phyloP scores from a whole-genome alignment of 768 basidiomycete genomes.

The Amylocystis lapponica region DNA sequence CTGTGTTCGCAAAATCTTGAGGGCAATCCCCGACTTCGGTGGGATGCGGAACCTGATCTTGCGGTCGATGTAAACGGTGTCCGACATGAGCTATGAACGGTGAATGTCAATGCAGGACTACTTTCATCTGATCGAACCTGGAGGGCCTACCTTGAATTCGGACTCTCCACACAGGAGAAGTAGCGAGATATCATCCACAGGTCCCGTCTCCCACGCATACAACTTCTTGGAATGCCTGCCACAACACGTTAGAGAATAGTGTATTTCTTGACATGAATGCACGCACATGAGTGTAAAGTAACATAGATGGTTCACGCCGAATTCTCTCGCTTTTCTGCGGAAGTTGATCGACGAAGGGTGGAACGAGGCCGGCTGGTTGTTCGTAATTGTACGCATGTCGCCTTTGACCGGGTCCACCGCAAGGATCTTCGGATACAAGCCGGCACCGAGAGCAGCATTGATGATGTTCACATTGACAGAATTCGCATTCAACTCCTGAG shows the following conservation, averaged over 20 bases:
- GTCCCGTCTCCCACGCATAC: constrained; percentile 91
- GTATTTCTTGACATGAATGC: not conserved
- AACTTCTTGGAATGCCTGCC: constrained; percentile 88
- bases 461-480: constrained; percentile 60
- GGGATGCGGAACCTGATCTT: constrained; percentile 71
- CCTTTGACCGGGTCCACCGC: constrained; percentile 51
- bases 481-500: constrained; percentile 64
- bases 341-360: constrained; percentile 95
- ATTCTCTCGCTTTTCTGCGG: constrained; percentile 56
- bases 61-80: constrained; percentile 73
- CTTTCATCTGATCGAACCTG: too few relatives aligned
- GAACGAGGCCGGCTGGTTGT: constrained; percentile 72
- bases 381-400: constrained; percentile 73
- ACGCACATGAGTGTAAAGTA: constrained; percentile 88
- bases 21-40: constrained; percentile 70
- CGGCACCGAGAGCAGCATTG: constrained; percentile 78
- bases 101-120: too few relatives aligned
- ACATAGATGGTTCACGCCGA: constrained; percentile 66
- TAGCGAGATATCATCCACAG: constrained; percentile 78
- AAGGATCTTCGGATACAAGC: constrained; percentile 89
- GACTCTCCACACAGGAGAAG: constrained; percentile 84
- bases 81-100: constrained; percentile 55
- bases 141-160: constrained; percentile 69
- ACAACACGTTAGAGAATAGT: constrained; percentile 8
- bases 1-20: constrained; percentile 72